A percentile compares a stretch with the other conserved stretches of the same genome.
Evolutionary conservation across 208 protist species (phyloP).

Genomic region (Endotrypanum monterogeii): DNA sequence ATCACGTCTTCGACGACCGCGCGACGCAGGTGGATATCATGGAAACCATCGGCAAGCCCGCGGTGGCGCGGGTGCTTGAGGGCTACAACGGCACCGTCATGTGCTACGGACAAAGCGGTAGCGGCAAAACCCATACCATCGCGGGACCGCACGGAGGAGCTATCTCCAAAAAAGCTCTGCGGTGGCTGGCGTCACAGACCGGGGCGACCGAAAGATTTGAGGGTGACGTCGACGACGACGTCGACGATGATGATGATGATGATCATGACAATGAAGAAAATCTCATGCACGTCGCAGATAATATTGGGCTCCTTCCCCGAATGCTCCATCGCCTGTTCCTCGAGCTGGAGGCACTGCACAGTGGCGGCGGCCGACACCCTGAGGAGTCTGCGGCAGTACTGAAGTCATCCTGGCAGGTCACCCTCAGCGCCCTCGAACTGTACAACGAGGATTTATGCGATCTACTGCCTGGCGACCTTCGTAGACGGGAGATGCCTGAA

Average conservation of each 20-base stretch:
- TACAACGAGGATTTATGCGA: slow-evolving; percentile 84
- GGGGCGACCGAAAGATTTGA: background rate
- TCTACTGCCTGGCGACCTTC: slow-evolving; percentile 38
- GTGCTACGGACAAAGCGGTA: slow-evolving; percentile 93
- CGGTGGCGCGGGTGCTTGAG: slow-evolving; percentile 59
- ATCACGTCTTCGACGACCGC: slow-evolving; percentile 65
- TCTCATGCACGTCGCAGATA: slow-evolving; percentile 6
- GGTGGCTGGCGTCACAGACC: slow-evolving; percentile 9
- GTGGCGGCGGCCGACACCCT: background rate
- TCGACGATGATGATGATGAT: slow-evolving; percentile 13
- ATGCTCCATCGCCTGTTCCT: slow-evolving; percentile 50
- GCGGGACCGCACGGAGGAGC: slow-evolving; percentile 52
- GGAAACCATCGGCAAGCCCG: slow-evolving; percentile 44
- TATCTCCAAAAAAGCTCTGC: slow-evolving; percentile 12
- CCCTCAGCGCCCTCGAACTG: slow-evolving; percentile 69
- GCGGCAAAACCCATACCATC: slow-evolving; percentile 91
- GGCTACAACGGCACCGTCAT: slow-evolving; percentile 87
- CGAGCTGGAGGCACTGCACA: slow-evolving; percentile 26
- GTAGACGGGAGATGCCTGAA: background rate
- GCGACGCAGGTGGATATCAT: slow-evolving; percentile 73
- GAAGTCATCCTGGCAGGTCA: slow-evolving; percentile 28
- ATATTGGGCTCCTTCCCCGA: slow-evolving; percentile 46
- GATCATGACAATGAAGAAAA: slow-evolving; percentile 15
- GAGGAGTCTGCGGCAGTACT: slow-evolving; percentile 4
- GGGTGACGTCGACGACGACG: slow-evolving; percentile 12